Evolutionary conservation across 805 yeast species (phyloP), one percentile per base, ranked within the genome.

Genomic region (Crinitomyces ghanaensis): DNA sequence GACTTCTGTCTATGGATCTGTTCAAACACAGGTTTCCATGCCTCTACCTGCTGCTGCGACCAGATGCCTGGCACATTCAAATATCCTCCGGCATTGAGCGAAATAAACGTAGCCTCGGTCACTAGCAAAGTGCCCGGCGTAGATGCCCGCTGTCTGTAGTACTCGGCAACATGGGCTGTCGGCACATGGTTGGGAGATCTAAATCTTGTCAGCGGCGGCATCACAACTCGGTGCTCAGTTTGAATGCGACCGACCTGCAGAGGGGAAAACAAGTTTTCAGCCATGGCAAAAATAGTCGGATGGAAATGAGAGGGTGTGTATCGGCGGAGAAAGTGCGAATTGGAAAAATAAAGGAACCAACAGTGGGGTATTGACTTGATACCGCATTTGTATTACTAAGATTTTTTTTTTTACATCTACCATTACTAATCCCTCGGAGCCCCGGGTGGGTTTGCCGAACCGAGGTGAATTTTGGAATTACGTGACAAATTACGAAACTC

Each of bases 11-110:
- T 52, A 42, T 70, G 75, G 13, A 67, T 63, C 9, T 49, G 57
- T 22, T 65, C 65, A 18, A 50, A 53, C 27, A 69, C 56, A 28
- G 45, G 48, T 38, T 59, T 60, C 95, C 95, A 84, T 0, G 86
- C 91, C 57, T 78, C 91, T 30, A 84, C 69, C 45, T 80, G 88
- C 45, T 77, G 84, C 51, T 79, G 81, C 0, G 78, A 64, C 86
- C 83, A 80, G 20, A 54, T 37, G 4, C 59, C 55, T 11, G 58
- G 53, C 11, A 42, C 40, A 14, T 40, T 41, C 5, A 37, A 11
- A 70, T 66, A 41, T 37, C 57, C 19, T 62, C 66, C 64, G 40
- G 65, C 60, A 49, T 53, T 36, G 2, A 56, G 47, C 9, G 71
- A 55, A 11, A 64, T 62, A 43, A 61, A 62, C 1, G 77, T 66